These are phyloP conservation scores for Paraleonurus japonicus DNA, from an alignment of 257 asterid species.

Conservation along the genomic window DNA sequence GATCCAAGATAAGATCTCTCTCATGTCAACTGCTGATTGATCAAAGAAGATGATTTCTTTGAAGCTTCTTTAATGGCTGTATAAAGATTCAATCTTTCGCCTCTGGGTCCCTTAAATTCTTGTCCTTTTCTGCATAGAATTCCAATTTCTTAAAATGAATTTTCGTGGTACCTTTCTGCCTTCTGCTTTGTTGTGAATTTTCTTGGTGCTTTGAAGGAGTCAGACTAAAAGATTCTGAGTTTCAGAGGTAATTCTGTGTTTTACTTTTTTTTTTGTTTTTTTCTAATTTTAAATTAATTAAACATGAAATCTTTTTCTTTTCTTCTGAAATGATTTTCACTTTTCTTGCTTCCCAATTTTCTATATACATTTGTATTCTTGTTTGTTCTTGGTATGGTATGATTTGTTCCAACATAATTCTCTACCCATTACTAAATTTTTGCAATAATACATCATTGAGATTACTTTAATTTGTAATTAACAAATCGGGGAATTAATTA, in stretches of 20 bases:
- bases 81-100: slow-evolving; percentile 33
- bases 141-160: slow-evolving; percentile 21
- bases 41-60: slow-evolving; percentile 27
- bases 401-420: not conserved
- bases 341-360: slow-evolving; percentile 15
- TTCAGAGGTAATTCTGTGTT: slow-evolving; percentile 34
- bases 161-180: slow-evolving; percentile 28
- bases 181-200: slow-evolving; percentile 24
- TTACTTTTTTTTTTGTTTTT: not conserved
- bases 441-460: not conserved
- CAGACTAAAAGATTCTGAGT: slow-evolving; percentile 25
- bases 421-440: not conserved
- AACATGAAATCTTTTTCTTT: slow-evolving; percentile 6
- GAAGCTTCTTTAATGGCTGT: slow-evolving; percentile 36
- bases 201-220: slow-evolving; percentile 22
- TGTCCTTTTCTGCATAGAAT: slow-evolving; percentile 39
- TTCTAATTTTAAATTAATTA: not conserved
- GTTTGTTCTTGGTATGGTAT: slow-evolving; percentile 12
- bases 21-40: slow-evolving; percentile 25
- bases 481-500: slow-evolving; percentile 5
- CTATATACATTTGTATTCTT: slow-evolving; percentile 6
- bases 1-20: slow-evolving; percentile 49
- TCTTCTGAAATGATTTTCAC: slow-evolving; percentile 2
- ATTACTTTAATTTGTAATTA: slow-evolving; percentile 13
- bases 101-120: slow-evolving; percentile 34